Percentiles rank a stretch among this genome's conserved stretches.
Conservation (phyloP, 495 filamentous ascomycete genomes). For the Neurospora sp. region DNA sequence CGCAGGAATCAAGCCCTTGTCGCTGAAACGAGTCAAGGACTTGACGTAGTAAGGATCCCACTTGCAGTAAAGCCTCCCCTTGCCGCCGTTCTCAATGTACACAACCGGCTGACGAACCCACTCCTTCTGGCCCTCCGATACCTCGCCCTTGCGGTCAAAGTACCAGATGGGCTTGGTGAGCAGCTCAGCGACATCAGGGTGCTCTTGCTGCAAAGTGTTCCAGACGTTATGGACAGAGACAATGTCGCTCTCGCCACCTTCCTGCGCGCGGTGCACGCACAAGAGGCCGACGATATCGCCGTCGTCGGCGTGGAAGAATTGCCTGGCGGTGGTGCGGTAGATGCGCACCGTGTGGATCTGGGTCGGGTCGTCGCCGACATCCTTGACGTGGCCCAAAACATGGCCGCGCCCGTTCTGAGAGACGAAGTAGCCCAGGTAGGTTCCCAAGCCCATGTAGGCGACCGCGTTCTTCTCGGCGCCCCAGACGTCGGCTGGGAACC, state of each 20-base stretch:
- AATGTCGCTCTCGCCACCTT: slow-evolving; percentile 80
- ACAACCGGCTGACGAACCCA: slow-evolving; percentile 66
- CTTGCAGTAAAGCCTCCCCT: slow-evolving; percentile 43
- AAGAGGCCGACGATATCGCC: slow-evolving; percentile 77
- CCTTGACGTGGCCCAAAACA: slow-evolving; percentile 84
- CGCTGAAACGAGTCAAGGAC: slow-evolving; percentile 55
- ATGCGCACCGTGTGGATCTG: slow-evolving; percentile 78
- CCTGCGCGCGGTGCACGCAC: slow-evolving; percentile 65
- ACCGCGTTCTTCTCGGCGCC: slow-evolving; percentile 69
- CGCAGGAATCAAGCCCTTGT: slow-evolving; percentile 54
- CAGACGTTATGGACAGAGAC: slow-evolving; percentile 72
- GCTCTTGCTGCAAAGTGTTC: slow-evolving; percentile 63
- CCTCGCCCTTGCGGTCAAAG: slow-evolving; percentile 90
- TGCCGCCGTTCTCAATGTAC: slow-evolving; percentile 51
- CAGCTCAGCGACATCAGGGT: slow-evolving; percentile 67
- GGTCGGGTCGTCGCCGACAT: slow-evolving; percentile 71
- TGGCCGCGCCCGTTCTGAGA: slow-evolving; percentile 83
- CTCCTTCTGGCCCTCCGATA: slow-evolving; percentile 58
- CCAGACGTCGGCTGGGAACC: slow-evolving; percentile 68
- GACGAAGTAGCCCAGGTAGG: slow-evolving; percentile 75
- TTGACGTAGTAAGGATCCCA: slow-evolving; percentile 76
- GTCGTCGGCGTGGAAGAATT: slow-evolving; percentile 72
- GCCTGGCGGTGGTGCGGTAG: slow-evolving; percentile 79
- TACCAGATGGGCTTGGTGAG: slow-evolving; percentile 78
- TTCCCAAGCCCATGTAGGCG: slow-evolving; percentile 86